Percentiles rank a stretch among this genome's conserved stretches.
phyloP scores from a whole-genome alignment of 495 filamentous ascomycete species.

The Neurospora sp. region DNA sequence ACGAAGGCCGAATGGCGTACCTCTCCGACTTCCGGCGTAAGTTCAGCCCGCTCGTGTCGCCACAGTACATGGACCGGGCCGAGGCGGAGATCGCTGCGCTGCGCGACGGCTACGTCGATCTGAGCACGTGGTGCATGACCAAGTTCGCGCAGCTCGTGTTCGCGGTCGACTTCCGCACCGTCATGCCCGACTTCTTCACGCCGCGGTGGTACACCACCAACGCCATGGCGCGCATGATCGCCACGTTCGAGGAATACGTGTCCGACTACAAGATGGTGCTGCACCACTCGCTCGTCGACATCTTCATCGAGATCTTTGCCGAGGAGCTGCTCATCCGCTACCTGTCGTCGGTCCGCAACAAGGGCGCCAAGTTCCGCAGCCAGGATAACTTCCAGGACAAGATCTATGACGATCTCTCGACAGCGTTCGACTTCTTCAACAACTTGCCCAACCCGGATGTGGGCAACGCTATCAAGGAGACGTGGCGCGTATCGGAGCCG shows the following conservation, averaged over 20 bases:
- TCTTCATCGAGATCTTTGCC: slow-evolving; percentile 80
- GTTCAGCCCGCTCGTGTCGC: slow-evolving; percentile 66
- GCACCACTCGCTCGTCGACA: slow-evolving; percentile 76
- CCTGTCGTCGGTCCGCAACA: slow-evolving; percentile 78
- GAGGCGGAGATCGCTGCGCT: slow-evolving; percentile 62
- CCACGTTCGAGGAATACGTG: slow-evolving; percentile 91
- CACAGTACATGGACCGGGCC: slow-evolving; percentile 64
- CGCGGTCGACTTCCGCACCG: slow-evolving; percentile 67
- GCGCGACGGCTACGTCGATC: slow-evolving; percentile 84
- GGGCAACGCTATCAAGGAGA: slow-evolving; percentile 59
- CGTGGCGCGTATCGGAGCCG: slow-evolving; percentile 81
- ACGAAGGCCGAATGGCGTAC: slow-evolving; percentile 61
- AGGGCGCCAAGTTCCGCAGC: slow-evolving; percentile 78
- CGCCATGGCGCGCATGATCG: slow-evolving; percentile 78
- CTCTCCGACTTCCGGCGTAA: slow-evolving; percentile 71
- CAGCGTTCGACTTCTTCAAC: slow-evolving; percentile 70
- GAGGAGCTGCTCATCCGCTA: slow-evolving; percentile 84
- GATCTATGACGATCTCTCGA: slow-evolving; percentile 79
- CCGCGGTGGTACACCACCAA: slow-evolving; percentile 72
- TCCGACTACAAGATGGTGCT: slow-evolving; percentile 71
- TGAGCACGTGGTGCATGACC: slow-evolving; percentile 79
- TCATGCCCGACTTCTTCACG: slow-evolving; percentile 85
- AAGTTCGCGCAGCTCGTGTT: slow-evolving; percentile 81
- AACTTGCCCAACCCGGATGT: slow-evolving; percentile 39
- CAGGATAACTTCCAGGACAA: slow-evolving; percentile 76